These are phyloP conservation scores for Liquidambar formosana DNA, from an alignment of 164 flowering plant species.

Conservation along the genomic window DNA sequence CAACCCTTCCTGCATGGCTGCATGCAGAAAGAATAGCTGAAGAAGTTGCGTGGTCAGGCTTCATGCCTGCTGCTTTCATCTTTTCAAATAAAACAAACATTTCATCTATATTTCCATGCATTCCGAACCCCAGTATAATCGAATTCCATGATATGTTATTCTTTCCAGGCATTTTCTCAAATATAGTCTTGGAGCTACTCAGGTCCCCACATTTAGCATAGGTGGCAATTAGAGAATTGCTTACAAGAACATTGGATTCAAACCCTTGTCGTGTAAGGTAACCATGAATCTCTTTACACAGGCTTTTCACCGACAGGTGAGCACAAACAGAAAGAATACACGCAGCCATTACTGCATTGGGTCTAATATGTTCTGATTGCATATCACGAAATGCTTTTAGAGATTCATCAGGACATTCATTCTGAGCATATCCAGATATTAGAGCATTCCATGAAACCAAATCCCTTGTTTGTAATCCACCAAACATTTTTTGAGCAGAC, in stretches of 20 bases:
- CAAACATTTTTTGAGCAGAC: conserved; percentile 30
- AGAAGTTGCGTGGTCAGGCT: conserved; percentile 37
- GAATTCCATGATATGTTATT: conserved; percentile 60
- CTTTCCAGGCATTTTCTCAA: conserved; percentile 40
- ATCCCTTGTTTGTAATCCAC: conserved; percentile 31
- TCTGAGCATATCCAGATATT: conserved; percentile 38
- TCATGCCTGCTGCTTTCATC: conserved; percentile 31
- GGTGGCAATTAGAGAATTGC: conserved; percentile 56
- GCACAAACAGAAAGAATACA: conserved; percentile 37
- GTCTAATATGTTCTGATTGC: conserved; percentile 33
- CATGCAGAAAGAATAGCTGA: conserved; percentile 46
- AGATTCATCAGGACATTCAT: conserved; percentile 27
- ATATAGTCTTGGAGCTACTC: conserved; percentile 30
- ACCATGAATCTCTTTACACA: conserved; percentile 45
- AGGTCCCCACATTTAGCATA: conserved; percentile 66
- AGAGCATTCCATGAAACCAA: conserved; percentile 50
- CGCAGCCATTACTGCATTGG: conserved; percentile 34
- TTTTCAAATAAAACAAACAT: conserved; percentile 28
- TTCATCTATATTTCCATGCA: conserved; percentile 37
- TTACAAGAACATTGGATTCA: conserved; percentile 30
- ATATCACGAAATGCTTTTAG: conserved; percentile 33
- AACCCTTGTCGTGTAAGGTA: conserved; percentile 27
- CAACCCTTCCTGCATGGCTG: conserved; percentile 46
- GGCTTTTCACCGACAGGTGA: conserved; percentile 23
- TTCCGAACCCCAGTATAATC: conserved; percentile 41